phyloP scores from a whole-genome alignment of 495 filamentous ascomycete genomes.

The Xylaria acuta region DNA sequence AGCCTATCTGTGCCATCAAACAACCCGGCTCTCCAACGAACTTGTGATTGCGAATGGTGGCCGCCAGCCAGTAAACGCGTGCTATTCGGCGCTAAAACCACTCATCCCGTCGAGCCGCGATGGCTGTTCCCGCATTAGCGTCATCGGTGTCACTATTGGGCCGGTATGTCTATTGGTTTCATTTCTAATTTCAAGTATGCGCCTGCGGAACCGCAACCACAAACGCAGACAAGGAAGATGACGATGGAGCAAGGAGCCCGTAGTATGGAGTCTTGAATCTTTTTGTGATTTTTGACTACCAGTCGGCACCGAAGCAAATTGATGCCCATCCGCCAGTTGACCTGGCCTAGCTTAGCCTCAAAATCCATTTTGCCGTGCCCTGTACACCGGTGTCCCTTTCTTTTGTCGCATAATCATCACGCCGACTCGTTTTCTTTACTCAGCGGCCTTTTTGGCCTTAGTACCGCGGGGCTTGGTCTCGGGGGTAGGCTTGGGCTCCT shows the following conservation, averaged over 20 bases:
- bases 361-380: slow-evolving; percentile 27
- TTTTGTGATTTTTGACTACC: slow-evolving; percentile 33
- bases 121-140: background rate
- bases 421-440: slow-evolving; percentile 41
- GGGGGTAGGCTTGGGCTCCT: slow-evolving; percentile 74
- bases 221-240: background rate
- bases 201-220: background rate
- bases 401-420: slow-evolving; percentile 28
- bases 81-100: background rate
- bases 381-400: slow-evolving; percentile 22
- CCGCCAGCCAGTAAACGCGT: background rate
- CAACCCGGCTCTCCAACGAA: background rate
- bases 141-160: background rate
- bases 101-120: background rate
- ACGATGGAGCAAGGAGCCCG: background rate
- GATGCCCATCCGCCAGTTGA: slow-evolving; percentile 30
- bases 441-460: slow-evolving; percentile 79
- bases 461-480: slow-evolving; percentile 77
- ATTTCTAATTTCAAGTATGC: background rate
- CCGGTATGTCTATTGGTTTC: background rate
- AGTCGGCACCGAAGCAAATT: slow-evolving; percentile 30
- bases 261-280: slow-evolving; percentile 20
- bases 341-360: slow-evolving; percentile 29
- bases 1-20: slow-evolving; percentile 16
- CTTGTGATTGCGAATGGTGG: background rate